A percentile compares a stretch with the other conserved stretches of the same genome.
These are phyloP conservation scores for Backusella parvicylindrica DNA, from an alignment of 192 early-diverging fungal species.

Conservation along the genomic window DNA sequence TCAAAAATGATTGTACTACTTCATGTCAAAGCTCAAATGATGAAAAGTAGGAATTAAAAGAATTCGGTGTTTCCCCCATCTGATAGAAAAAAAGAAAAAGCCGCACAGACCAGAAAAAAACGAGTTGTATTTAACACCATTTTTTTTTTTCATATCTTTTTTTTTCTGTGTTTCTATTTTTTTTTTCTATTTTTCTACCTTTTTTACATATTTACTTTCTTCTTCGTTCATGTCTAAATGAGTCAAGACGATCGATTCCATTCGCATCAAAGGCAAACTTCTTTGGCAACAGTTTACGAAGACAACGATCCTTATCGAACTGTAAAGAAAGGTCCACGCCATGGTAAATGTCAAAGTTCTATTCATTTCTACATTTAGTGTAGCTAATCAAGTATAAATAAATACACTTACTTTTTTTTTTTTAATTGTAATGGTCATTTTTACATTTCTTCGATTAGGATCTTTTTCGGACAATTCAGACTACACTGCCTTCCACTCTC, in stretches of 20 bases:
- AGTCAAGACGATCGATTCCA: neutral
- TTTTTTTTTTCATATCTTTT: no score
- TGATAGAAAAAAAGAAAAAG: neutral
- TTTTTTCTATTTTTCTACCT: neutral
- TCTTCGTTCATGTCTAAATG: neutral
- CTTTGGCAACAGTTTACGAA: neutral
- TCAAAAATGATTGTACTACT: neutral
- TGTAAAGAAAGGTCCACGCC: slow-evolving; percentile 1
- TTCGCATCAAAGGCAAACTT: neutral
- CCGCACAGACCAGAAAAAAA: neutral
- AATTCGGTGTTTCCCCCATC: neutral
- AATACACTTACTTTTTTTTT: neutral
- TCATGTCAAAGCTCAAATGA: neutral
- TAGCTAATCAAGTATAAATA: neutral
- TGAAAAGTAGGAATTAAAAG: neutral
- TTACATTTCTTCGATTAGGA: neutral
- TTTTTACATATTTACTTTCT: neutral
- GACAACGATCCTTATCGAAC: slow-evolving; percentile 28
- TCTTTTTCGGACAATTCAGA: slow-evolving; percentile 4
- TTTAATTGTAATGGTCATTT: neutral
- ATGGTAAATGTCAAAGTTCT: slow-evolving; percentile 5
- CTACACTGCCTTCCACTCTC: neutral
- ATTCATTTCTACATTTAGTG: neutral
- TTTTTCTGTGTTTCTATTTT: neutral
- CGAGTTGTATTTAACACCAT: neutral